A percentile compares a stretch with the other conserved stretches of the same genome.
These are phyloP conservation scores for Lasiosphaeriaceae sp. DNA, from an alignment of 495 filamentous ascomycete species.

Conservation along the genomic window DNA sequence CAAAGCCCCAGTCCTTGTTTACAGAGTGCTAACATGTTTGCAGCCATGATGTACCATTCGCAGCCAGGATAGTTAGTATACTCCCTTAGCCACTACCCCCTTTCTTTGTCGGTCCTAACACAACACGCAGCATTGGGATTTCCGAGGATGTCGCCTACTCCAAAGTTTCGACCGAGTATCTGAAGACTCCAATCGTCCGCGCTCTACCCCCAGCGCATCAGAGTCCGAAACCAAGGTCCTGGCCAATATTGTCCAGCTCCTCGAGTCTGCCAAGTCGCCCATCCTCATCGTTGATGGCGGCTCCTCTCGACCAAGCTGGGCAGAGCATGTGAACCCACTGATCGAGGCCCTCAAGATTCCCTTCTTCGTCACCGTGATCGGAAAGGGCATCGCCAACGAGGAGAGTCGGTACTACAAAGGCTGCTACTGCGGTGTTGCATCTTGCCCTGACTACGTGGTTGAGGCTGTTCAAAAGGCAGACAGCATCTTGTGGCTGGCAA, in stretches of 20 bases:
- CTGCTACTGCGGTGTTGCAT: slow-evolving; percentile 26
- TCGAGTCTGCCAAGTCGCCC: slow-evolving; percentile 24
- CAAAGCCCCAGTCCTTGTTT: no score
- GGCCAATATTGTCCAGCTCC: slow-evolving; percentile 19
- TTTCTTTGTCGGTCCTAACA: background rate
- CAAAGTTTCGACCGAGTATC: slow-evolving; percentile 19
- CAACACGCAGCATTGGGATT: slow-evolving; percentile 14
- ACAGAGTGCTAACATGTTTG: no score
- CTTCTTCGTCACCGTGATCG: slow-evolving; percentile 30
- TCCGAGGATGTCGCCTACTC: slow-evolving; percentile 31
- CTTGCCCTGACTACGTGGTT: slow-evolving; percentile 14
- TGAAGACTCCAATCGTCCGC: slow-evolving; percentile 17
- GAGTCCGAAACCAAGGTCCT: slow-evolving; percentile 19
- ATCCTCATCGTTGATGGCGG: slow-evolving; percentile 34
- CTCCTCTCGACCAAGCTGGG: slow-evolving; percentile 20
- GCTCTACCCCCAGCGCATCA: slow-evolving; percentile 12
- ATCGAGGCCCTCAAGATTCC: slow-evolving; percentile 29
- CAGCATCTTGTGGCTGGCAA: slow-evolving; percentile 35
- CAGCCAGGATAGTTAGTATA: slow-evolving; percentile 21
- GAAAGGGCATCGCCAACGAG: slow-evolving; percentile 35
- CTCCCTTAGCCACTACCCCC: background rate
- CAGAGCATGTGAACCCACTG: slow-evolving; percentile 23
- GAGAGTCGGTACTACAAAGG: slow-evolving; percentile 27
- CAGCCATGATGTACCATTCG: slow-evolving; percentile 25
- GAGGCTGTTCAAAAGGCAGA: slow-evolving; percentile 31